These are phyloP conservation scores for Tardiomyces depauwii DNA, from an alignment of 1,139 yeast species.

Conservation along the genomic window DNA sequence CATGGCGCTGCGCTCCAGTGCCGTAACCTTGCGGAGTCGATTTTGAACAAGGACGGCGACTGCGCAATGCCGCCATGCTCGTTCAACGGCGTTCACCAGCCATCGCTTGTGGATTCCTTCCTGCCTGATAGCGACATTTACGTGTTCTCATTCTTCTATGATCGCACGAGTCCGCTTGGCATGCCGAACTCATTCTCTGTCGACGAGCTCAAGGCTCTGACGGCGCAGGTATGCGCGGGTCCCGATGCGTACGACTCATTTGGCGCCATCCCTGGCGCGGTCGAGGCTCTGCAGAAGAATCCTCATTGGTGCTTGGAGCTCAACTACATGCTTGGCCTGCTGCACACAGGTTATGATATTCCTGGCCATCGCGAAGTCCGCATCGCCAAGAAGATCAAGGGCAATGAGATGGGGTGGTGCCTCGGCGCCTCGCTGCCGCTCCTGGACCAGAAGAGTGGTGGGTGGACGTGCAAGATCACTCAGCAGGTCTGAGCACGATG, in stretches of 20 bases:
- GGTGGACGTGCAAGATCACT: not conserved
- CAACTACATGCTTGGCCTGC: constrained; percentile 76
- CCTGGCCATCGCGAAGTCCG: constrained; percentile 81
- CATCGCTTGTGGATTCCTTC: constrained; percentile 72
- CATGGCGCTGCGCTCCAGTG: constrained; percentile 65
- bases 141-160: constrained; percentile 90
- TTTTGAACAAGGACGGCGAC: constrained; percentile 69
- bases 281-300: constrained; percentile 54
- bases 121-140: constrained; percentile 61
- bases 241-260: constrained; percentile 57
- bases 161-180: constrained; percentile 85
- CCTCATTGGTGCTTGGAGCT: constrained; percentile 94
- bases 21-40: constrained; percentile 68
- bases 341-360: constrained; percentile 93
- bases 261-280: constrained; percentile 48
- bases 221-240: constrained; percentile 80
- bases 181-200: constrained; percentile 86
- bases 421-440: constrained; percentile 93
- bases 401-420: constrained; percentile 96
- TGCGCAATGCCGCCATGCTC: constrained; percentile 80
- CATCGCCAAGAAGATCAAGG: constrained; percentile 81
- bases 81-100: constrained; percentile 95
- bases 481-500: not conserved
- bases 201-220: constrained; percentile 70
- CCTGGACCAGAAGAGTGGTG: constrained; percentile 33